These are phyloP conservation scores for Leersia perrieri DNA, from an alignment of 176 grass and related monocot genomes.

Conservation along the genomic window DNA sequence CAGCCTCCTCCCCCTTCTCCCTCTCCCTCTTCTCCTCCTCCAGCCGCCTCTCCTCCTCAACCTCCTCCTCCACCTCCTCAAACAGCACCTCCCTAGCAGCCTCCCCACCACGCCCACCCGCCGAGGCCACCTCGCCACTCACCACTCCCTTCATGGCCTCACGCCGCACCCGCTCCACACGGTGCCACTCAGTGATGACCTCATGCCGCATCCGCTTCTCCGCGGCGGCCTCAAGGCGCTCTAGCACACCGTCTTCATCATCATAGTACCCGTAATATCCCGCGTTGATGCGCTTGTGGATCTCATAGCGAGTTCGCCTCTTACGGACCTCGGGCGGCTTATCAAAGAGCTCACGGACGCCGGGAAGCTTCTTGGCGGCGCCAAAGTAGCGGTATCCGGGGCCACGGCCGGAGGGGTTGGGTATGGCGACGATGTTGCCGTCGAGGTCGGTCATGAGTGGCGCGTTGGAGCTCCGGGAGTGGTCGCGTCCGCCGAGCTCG, in stretches of 20 bases:
- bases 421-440: constrained; percentile 89
- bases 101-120: constrained; percentile 41
- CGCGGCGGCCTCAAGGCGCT: constrained; percentile 67
- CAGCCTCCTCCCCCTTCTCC: constrained; percentile 48
- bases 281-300: constrained; percentile 89
- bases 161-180: constrained; percentile 63
- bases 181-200: constrained; percentile 59
- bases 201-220: constrained; percentile 66
- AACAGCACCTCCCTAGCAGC: constrained; percentile 66
- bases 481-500: constrained; percentile 81
- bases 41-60: constrained; percentile 82
- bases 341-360: constrained; percentile 90
- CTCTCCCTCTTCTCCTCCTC: constrained; percentile 65
- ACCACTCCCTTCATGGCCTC: constrained; percentile 85
- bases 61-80: constrained; percentile 90
- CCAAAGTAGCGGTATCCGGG: constrained; percentile 97
- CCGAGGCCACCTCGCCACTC: constrained; percentile 69
- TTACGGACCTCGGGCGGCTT: constrained; percentile 83
- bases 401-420: constrained; percentile 82
- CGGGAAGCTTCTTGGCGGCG: constrained; percentile 91
- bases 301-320: constrained; percentile 85
- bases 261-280: constrained; percentile 92
- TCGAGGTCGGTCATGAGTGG: constrained; percentile 94
- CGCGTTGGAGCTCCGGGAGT: constrained; percentile 57
- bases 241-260: constrained; percentile 90